These are phyloP conservation scores for Neofusicoccum umdonicola DNA, from an alignment of 2,329 filamentous ascomycete species.

Conservation along the genomic window DNA sequence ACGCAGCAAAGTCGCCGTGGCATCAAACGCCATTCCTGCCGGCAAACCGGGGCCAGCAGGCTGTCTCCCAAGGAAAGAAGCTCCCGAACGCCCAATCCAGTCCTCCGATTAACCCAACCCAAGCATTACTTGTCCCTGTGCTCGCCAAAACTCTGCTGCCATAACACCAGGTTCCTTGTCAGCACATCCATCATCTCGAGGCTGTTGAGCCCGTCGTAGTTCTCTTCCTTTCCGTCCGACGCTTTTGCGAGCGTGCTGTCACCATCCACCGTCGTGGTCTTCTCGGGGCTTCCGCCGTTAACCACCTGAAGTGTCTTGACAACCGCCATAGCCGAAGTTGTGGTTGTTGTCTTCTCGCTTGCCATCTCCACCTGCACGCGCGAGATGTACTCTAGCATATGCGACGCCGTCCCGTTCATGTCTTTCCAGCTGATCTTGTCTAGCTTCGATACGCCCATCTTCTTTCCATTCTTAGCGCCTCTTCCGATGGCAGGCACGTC, in stretches of 20 bases:
- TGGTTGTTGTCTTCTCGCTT: constrained; percentile 44
- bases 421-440: constrained; percentile 75
- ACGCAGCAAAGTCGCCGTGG: background rate
- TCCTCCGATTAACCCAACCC: background rate
- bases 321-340: constrained; percentile 24
- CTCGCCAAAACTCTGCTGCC: constrained; percentile 60
- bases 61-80: background rate
- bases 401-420: constrained; percentile 79
- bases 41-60: background rate
- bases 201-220: constrained; percentile 72
- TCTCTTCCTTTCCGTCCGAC: constrained; percentile 37
- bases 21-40: background rate
- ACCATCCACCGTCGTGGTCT: constrained; percentile 13
- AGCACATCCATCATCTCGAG: constrained; percentile 89
- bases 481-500: constrained; percentile 27
- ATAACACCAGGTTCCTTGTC: constrained; percentile 76
- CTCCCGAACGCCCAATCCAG: background rate
- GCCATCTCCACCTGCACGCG: constrained; percentile 86
- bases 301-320: constrained; percentile 24
- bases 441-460: constrained; percentile 41
- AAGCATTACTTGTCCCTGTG: constrained; percentile 11
- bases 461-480: constrained; percentile 39
- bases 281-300: constrained; percentile 21
- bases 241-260: constrained; percentile 17
- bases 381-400: constrained; percentile 85